Conservation (phyloP, 176 grass and related monocot genomes). For the Puya raimondii region DNA sequence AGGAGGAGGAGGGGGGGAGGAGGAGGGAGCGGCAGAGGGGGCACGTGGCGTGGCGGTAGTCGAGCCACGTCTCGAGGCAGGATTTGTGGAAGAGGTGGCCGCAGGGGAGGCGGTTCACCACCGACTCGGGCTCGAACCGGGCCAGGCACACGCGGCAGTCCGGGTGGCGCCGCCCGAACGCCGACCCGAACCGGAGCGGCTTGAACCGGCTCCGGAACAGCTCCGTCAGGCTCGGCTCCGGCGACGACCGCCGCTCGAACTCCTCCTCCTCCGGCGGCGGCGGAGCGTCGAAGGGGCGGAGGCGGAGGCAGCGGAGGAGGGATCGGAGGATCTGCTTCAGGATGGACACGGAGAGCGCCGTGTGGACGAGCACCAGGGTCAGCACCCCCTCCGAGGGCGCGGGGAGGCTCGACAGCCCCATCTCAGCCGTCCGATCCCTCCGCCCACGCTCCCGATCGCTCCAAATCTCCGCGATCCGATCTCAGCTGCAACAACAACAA, state of each 20-base stretch:
- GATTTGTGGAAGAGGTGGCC: conserved; percentile 73
- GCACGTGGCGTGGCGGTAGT: conserved; percentile 79
- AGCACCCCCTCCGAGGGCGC: conserved; percentile 68
- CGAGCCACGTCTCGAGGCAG: conserved; percentile 79
- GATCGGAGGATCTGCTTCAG: conserved; percentile 44
- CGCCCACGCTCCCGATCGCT: neutral
- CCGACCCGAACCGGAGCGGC: conserved; percentile 34
- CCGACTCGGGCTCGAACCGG: conserved; percentile 52
- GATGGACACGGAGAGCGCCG: conserved; percentile 46
- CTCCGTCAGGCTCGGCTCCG: conserved; percentile 22
- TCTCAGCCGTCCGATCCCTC: conserved; percentile 18
- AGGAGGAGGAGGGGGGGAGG: conserved; percentile 24
- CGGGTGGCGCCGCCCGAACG: neutral
- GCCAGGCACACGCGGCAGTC: conserved; percentile 68
- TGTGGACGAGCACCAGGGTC: conserved; percentile 55
- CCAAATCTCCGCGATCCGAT: neutral
- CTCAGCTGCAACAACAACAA: neutral
- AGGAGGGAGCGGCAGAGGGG: conserved; percentile 61
- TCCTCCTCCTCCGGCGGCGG: neutral
- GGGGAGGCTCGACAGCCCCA: conserved; percentile 80
- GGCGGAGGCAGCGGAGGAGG: conserved; percentile 38
- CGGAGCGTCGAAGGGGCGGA: conserved; percentile 15
- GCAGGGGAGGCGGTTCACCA: conserved; percentile 68
- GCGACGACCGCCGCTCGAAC: neutral
- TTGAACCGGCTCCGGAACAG: conserved; percentile 33